Evolutionary conservation across 164 flowering plant genomes (phyloP).

Genomic region (Akebia trifoliata): DNA sequence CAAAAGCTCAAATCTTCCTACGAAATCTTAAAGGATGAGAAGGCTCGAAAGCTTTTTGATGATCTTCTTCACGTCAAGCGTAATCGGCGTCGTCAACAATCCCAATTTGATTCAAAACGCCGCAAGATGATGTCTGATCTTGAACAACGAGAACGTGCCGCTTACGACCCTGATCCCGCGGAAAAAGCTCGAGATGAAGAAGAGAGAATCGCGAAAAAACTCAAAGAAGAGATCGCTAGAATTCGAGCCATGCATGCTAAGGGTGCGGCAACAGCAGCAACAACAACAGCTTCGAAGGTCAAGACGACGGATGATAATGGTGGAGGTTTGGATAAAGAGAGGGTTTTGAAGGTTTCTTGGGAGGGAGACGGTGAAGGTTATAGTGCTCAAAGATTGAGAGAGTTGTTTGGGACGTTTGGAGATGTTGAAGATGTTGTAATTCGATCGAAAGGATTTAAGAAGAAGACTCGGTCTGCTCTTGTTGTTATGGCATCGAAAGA

Average conservation of each 20-base stretch:
- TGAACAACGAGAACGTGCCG: constrained; percentile 61
- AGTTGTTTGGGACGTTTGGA: constrained; percentile 68
- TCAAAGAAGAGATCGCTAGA: constrained; percentile 63
- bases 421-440: constrained; percentile 79
- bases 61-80: constrained; percentile 54
- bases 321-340: constrained; percentile 47
- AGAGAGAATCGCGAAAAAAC: constrained; percentile 50
- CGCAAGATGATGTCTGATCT: constrained; percentile 74
- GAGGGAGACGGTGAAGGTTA: constrained; percentile 52
- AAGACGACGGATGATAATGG: constrained; percentile 9
- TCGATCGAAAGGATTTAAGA: constrained; percentile 39
- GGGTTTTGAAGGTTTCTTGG: constrained; percentile 77
- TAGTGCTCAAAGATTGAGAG: constrained; percentile 42
- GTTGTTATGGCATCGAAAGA: constrained; percentile 75
- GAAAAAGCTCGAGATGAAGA: constrained; percentile 46
- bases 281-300: constrained; percentile 11
- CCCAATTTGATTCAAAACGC: constrained; percentile 48
- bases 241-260: constrained; percentile 56
- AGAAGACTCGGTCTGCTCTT: constrained; percentile 53
- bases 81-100: constrained; percentile 37
- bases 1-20: constrained; percentile 63
- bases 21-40: constrained; percentile 64
- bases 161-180: constrained; percentile 38
- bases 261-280: constrained; percentile 15
- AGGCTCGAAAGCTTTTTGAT: constrained; percentile 66